Evolutionary conservation across 495 filamentous ascomycete species (phyloP), one percentile per base, ranked within the genome.

Genomic region (Aspergillus nanangensis): DNA sequence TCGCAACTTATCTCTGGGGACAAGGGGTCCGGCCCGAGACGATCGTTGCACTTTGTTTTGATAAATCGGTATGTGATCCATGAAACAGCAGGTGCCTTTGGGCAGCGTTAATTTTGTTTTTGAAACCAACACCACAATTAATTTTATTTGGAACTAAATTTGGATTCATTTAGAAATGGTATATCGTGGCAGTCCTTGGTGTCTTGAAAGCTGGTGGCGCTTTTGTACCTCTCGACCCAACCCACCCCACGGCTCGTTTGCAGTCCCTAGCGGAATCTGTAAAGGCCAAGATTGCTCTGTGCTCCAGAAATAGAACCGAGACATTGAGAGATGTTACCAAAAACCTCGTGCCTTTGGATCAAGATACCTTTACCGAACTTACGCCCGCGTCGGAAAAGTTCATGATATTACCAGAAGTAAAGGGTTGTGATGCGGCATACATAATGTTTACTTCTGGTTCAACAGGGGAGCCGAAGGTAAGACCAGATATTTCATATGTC

Each of bases 121-220:
- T 34, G 59, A 68, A 4, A 2, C 33, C n/a, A 13, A 21, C 61
- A 67, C 42, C 68, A 66, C 48, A 60, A 60, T 5, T 32, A 44
- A n/a, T 27, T 0, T 11, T 36, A n/a, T n/a, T n/a, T n/a, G n/a
- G n/a, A n/a, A n/a, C n/a, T n/a, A n/a, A n/a, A n/a, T n/a, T n/a
- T n/a, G n/a, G n/a, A n/a, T n/a, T 15, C n/a, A 11, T 17, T 4
- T 57, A 71, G 70, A 73, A 67, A 55, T 82, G 78, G 78, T 69
- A 77, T 25, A 52, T 72, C 3, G 70, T 84, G 17, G 69, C 78
- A 20, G 74, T 80, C 60, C 63, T 81, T 34, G 77, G 70, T 18
- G 73, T 84, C 17, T 54, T 81, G 47, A 80, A 81, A 47, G 79
- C 80, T 22, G 81, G 81, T 0, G 79, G 75, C 15, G 77, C 65